Base-by-base conservation (phyloP, 2,329 filamentous ascomycete genomes). In the Aspergillus pseudonomiae region DNA sequence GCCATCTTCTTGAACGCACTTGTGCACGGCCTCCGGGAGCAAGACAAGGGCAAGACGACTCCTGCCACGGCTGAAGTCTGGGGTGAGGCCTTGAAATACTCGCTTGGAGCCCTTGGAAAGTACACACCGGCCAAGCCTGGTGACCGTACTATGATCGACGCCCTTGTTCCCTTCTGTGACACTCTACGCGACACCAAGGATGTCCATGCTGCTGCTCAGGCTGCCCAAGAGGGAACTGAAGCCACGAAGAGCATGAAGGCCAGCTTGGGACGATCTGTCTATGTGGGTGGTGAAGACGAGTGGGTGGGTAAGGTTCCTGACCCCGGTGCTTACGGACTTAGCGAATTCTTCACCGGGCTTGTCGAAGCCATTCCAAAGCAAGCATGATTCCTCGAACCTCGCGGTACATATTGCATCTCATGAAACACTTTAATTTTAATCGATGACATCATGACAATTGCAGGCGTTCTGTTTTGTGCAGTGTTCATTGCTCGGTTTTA, bases 1-100 rank as follows among this genome's bases (percentile, higher is more conserved):
- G 91, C 92, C 73, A 97, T 97, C 76, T 97, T 96, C 83, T 84
- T 97, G 65, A 96, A 96, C 75, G 89, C 93, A 0, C 88, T 97
- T 6, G 88, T 92, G 26, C 87, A 90, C 67, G 88, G 86, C n/a
- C 77, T 89, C 21, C 82, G 85, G 56, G 78, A 81, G n/a, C 85
- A 88, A 69, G 81, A 84, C 63, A 76, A 80, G 1, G 71, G 71
- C 28, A 78, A 80, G 1, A 73, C 81, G 19, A 75, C 80, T 14
- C 76, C 81, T 32, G 81, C 85, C 39, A 84, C 81, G 0, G 73
- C 80, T 2, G 75, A 83, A 48, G 79, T 84, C 34, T 91, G 88
- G 88, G 84, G 89, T 3, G 81, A 84, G 36, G 94, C 93, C 0
- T 82, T 97, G 16, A 83, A 88, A 66, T 84, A 88, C 69, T 91